phyloP scores from a whole-genome alignment of 23 red algal genomes.

The Gracilaria caudata region DNA sequence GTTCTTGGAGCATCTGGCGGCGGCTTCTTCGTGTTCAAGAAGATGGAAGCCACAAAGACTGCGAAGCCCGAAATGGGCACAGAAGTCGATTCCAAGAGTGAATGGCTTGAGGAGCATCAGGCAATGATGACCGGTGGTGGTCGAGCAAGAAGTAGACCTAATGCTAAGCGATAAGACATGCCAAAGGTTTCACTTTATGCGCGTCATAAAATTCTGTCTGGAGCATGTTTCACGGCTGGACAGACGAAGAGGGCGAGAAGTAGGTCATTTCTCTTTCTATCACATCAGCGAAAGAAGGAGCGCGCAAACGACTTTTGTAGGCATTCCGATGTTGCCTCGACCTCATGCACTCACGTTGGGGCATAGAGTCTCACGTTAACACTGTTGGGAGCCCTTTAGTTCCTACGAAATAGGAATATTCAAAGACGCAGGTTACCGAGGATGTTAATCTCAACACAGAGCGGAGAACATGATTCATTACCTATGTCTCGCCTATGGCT shows the following conservation, averaged over 20 bases:
- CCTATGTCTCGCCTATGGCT: neutral
- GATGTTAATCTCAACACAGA: neutral
- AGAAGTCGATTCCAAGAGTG: constrained; percentile 42
- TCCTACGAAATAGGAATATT: neutral
- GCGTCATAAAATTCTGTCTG: neutral
- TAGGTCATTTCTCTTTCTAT: neutral
- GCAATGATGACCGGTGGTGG: constrained; percentile 54
- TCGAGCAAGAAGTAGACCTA: constrained; percentile 32
- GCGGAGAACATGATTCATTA: neutral
- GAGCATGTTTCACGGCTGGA: neutral
- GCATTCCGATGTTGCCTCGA: neutral
- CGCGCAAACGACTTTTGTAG: neutral
- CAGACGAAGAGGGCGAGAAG: neutral
- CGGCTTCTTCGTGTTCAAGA: constrained; percentile 34
- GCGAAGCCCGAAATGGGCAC: constrained; percentile 54
- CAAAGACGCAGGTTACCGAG: neutral
- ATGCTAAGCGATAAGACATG: constrained; percentile 14
- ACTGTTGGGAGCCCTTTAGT: neutral
- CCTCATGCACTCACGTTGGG: neutral
- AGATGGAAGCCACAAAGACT: constrained; percentile 10
- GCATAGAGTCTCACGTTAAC: neutral
- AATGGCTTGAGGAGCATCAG: constrained; percentile 73
- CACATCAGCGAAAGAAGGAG: neutral
- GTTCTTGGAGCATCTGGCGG: constrained; percentile 28
- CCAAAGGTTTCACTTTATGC: neutral